Evolutionary conservation across 108 stramenopile species (phyloP), one percentile per base, ranked within the genome.

Genomic region (Fistulifera pelliculosa): DNA sequence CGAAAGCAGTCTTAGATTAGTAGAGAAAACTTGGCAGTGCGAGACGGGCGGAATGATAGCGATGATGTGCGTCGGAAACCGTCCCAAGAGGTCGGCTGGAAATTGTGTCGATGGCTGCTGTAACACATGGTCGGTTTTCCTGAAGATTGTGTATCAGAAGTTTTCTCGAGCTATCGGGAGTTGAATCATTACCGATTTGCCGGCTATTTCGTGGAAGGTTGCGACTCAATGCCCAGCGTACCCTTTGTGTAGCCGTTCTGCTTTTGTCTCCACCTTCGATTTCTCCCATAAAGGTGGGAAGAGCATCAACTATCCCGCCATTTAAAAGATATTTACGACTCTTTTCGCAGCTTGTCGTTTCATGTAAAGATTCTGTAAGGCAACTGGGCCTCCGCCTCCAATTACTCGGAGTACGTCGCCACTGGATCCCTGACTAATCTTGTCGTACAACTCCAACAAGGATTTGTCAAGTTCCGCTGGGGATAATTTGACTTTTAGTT

Each of bases 381-480:
- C 90, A 24, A 91, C 82, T 38, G 75, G 68, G 0, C 72, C 56
- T 27, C 90, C 90, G 19, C 90, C 90, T 6, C 80, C 81, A 23
- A 91, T 80, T 13, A 85, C 64, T 45, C 90, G 55, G 4, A 91
- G 60, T 16, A 85, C 65, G 45, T 91, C 90, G 38, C 85, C 85
- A 54, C 78, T 69, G 7, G 83, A 83, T 39, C 85, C 73, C 41
- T 77, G 52, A 7, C 65, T 59, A 14, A 91, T 71, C 31, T 52
- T 58, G 22, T 91, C 72, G 56, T 83, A 91, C 6, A 91, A 65
- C 31, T 85, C 81, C 8, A 91, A 68, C 3, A 87, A 69, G 7
- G 67, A 64, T 44, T 81, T 80, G 57, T 91, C 90, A 39, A 91
- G 72, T 64, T 91, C 85, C 35, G 81, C 90, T n/a, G 90, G 85